phyloP scores from a whole-genome alignment of 148 eudicot species.

The Vaccinium vitisidaea region DNA sequence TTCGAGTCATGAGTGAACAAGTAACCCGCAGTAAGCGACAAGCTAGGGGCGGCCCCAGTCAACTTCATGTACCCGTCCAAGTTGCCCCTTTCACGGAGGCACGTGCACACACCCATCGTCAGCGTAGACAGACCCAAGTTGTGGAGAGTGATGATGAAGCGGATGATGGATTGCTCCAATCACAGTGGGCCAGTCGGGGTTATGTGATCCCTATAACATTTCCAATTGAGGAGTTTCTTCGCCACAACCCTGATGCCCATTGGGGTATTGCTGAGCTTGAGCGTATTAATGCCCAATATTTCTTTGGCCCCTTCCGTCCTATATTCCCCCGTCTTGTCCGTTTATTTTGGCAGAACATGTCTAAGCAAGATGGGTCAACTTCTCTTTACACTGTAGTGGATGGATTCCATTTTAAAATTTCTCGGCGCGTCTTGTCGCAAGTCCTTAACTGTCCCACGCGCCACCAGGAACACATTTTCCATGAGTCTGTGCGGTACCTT shows the following conservation, averaged over 20 bases:
- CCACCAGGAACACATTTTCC: neutral
- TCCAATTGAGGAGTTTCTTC: neutral
- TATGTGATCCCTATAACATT: neutral
- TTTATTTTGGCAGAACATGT: neutral
- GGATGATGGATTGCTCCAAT: neutral
- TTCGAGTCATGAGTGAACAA: neutral
- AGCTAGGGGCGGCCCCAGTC: neutral
- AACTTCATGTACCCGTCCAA: neutral
- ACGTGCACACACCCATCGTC: neutral
- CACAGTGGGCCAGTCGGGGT: neutral
- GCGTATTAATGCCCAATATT: neutral
- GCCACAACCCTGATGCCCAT: neutral
- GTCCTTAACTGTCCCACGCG: neutral
- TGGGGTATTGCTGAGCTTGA: conserved; percentile 3
- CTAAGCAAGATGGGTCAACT: neutral
- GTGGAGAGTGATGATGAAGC: neutral
- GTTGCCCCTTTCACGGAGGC: neutral
- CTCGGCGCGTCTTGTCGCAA: neutral
- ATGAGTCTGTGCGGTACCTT: neutral
- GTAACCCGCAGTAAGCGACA: neutral
- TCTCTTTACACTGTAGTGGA: neutral
- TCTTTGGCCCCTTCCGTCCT: conserved; percentile 3
- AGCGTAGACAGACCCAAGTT: neutral
- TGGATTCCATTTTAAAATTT: neutral
- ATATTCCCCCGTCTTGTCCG: neutral